These are phyloP conservation scores for Salinomyces thailandicus DNA, from an alignment of 2,329 filamentous ascomycete genomes.

Conservation along the genomic window DNA sequence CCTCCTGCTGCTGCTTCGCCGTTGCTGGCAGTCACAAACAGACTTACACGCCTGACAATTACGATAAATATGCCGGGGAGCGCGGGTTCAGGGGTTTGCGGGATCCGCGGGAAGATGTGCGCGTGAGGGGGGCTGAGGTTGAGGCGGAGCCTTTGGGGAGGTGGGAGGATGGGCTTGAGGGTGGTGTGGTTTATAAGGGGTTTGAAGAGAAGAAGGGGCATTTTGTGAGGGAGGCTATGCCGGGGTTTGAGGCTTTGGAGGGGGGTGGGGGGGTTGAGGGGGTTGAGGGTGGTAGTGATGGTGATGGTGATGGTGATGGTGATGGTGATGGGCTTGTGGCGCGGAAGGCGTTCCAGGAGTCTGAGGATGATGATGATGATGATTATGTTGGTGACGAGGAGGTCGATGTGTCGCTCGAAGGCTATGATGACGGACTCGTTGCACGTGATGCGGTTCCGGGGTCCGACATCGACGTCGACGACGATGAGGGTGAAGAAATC, in stretches of 20 bases:
- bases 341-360: no score
- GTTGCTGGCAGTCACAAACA: conserved; percentile 4
- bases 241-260: not conserved
- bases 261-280: not conserved
- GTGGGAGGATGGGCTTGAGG: conserved; percentile 8
- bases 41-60: not conserved
- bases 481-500: conserved; percentile 1
- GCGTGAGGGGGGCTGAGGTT: conserved; percentile 2
- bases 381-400: conserved; percentile 1
- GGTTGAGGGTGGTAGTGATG: not conserved
- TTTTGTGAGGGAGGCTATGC: not conserved
- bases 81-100: not conserved
- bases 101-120: not conserved
- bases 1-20: no score
- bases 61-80: not conserved
- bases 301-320: not conserved
- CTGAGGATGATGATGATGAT: not conserved
- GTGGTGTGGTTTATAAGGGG: conserved; percentile 3
- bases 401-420: conserved; percentile 6
- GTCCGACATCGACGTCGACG: no score
- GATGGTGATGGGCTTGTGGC: no score
- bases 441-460: no score
- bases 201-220: conserved; percentile 3
- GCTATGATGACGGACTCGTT: no score
- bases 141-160: conserved; percentile 4